Percentiles rank a stretch among this genome's conserved stretches.
phyloP scores from a whole-genome alignment of 2,329 filamentous ascomycete species.

The Esteya vermicola region DNA sequence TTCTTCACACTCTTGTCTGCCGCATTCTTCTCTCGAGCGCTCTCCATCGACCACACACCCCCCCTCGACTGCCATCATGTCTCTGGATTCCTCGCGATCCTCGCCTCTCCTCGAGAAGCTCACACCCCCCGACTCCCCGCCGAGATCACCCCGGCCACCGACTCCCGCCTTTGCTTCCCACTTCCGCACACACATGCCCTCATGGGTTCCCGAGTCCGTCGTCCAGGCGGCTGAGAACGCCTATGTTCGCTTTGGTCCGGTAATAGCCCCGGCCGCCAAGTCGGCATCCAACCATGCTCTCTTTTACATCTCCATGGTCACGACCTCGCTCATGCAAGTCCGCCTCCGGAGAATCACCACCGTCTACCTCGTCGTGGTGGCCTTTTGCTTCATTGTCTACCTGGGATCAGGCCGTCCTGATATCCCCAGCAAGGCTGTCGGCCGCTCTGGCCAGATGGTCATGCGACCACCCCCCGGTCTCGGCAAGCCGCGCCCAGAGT shows the following conservation, averaged over 20 bases:
- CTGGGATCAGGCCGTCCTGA: not conserved
- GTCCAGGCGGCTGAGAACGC: slow-evolving; percentile 1
- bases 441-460: not conserved
- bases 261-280: not conserved
- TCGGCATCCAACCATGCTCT: not conserved
- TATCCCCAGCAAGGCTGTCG: not conserved
- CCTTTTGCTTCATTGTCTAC: slow-evolving; percentile 3
- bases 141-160: slow-evolving; percentile 1
- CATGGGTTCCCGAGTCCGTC: slow-evolving; percentile 2
- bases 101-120: slow-evolving; percentile 9
- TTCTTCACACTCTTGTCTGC: not conserved
- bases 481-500: slow-evolving; percentile 18
- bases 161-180: slow-evolving; percentile 4
- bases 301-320: not conserved
- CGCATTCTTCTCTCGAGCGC: too few species aligned
- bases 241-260: not conserved
- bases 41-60: not conserved
- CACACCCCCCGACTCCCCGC: slow-evolving; percentile 6
- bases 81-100: slow-evolving; percentile 7
- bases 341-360: slow-evolving; percentile 7
- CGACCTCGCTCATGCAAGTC: slow-evolving; percentile 3
- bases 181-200: slow-evolving; percentile 1
- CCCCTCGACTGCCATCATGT: slow-evolving; percentile 5
- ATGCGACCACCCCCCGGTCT: not conserved
- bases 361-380: slow-evolving; percentile 5